Evolutionary conservation across 192 early-diverging fungal genomes (phyloP).

Genomic region (Coemansia asiatica): DNA sequence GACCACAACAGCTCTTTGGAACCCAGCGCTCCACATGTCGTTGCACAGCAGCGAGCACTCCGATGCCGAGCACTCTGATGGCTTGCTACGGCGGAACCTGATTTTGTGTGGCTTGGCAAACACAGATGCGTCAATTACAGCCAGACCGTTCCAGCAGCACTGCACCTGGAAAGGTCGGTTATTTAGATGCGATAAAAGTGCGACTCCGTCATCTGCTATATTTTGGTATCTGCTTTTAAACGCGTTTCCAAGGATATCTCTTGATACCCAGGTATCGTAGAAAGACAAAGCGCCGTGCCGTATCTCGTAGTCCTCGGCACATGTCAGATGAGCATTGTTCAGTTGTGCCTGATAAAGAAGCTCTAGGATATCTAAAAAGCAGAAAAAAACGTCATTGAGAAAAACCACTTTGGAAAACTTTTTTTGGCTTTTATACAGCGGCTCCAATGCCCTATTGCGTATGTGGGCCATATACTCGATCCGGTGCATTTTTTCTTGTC

Average conservation of each 20-base stretch:
- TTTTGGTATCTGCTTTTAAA: conserved; percentile 35
- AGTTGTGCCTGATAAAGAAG: conserved; percentile 46
- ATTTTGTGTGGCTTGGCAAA: conserved; percentile 19
- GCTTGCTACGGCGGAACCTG: conserved; percentile 25
- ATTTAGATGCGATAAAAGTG: conserved; percentile 18
- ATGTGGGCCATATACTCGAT: conserved; percentile 54
- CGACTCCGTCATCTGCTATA: conserved; percentile 35
- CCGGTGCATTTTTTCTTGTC: conserved; percentile 24
- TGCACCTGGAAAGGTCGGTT: conserved; percentile 51
- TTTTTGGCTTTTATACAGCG: conserved; percentile 18
- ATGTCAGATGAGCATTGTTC: conserved; percentile 52
- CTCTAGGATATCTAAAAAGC: conserved; percentile 54
- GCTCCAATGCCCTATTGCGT: conserved; percentile 51
- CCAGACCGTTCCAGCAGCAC: conserved; percentile 58
- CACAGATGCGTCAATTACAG: conserved; percentile 40
- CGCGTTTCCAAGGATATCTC: conserved; percentile 49
- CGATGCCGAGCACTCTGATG: conserved; percentile 52
- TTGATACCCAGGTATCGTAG: conserved; percentile 57
- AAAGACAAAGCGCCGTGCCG: conserved; percentile 33
- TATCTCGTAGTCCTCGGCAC: conserved; percentile 53
- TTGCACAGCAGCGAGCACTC: conserved; percentile 58
- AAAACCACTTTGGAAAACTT: conserved; percentile 39
- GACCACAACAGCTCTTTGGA: conserved; percentile 38
- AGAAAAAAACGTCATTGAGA: conserved; percentile 54
- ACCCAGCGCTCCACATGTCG: conserved; percentile 46